Percentiles rank a stretch among this genome's conserved stretches.
These are phyloP conservation scores for Chamaenerion angustifolium DNA, from an alignment of 345 rosid genomes.

Conservation along the genomic window DNA sequence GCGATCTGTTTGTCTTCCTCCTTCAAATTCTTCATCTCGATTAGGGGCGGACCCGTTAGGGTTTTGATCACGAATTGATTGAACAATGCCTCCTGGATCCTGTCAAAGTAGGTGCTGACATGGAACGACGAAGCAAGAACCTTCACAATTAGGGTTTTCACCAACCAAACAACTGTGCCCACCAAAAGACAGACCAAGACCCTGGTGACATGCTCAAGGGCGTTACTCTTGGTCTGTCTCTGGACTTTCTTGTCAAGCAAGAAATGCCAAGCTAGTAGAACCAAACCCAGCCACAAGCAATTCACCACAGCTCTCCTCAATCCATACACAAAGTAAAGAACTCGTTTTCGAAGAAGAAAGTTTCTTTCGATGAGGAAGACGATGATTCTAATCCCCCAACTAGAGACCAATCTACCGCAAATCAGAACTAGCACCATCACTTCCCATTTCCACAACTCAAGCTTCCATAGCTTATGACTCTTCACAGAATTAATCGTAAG, in stretches of 20 bases:
- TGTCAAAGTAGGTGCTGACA: slow-evolving; percentile 57
- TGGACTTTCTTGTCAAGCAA: slow-evolving; percentile 41
- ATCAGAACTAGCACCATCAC: slow-evolving; percentile 45
- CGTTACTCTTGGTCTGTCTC: slow-evolving; percentile 14
- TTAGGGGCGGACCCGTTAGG: slow-evolving; percentile 47
- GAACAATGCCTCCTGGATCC: slow-evolving; percentile 59
- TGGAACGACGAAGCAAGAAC: slow-evolving; percentile 63
- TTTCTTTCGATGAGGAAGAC: slow-evolving; percentile 60
- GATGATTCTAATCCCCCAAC: slow-evolving; percentile 41
- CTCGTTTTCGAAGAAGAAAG: slow-evolving; percentile 49
- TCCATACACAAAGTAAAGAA: slow-evolving; percentile 60
- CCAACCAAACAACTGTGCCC: slow-evolving; percentile 44
- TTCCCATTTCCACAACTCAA: slow-evolving; percentile 62
- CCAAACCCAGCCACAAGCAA: slow-evolving; percentile 61
- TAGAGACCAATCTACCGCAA: slow-evolving; percentile 59
- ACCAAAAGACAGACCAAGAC: slow-evolving; percentile 40
- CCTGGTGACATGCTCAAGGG: slow-evolving; percentile 32
- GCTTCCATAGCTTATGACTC: slow-evolving; percentile 19
- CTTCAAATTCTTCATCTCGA: slow-evolving; percentile 32
- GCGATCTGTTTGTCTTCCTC: slow-evolving; percentile 37
- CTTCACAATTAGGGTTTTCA: slow-evolving; percentile 51
- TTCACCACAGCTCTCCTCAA: slow-evolving; percentile 45
- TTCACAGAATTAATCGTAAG: slow-evolving; percentile 25
- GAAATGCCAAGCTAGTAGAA: slow-evolving; percentile 46
- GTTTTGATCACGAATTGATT: slow-evolving; percentile 57